phyloP scores from a whole-genome alignment of 768 basidiomycete genomes.

The Trametes villosa region DNA sequence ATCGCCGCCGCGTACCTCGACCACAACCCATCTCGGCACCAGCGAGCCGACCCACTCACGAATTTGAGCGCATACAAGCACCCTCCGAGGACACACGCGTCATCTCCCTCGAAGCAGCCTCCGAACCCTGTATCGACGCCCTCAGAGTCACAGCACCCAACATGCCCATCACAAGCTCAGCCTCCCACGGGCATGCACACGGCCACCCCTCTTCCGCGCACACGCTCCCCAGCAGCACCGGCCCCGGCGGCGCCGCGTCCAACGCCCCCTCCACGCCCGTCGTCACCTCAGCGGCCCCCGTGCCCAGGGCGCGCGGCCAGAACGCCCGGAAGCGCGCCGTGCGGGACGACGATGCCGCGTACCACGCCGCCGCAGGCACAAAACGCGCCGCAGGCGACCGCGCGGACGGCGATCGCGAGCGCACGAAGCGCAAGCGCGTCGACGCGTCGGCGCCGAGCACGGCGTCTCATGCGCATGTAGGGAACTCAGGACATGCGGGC shows the following conservation, averaged over 20 bases:
- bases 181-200: no score
- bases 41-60: no score
- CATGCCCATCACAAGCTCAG: background rate
- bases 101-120: no score
- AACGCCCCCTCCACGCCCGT: conserved; percentile 2
- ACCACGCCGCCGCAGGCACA: conserved; percentile 49
- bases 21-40: no score
- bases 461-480: conserved; percentile 19
- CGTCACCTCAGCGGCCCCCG: background rate
- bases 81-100: no score
- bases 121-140: no score
- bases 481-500: conserved; percentile 3
- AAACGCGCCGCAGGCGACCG: conserved; percentile 73
- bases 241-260: no score
- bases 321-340: conserved; percentile 25
- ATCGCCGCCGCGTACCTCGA: no score
- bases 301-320: conserved; percentile 15
- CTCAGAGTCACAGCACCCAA: no score
- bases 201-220: background rate
- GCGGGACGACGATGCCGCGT: conserved; percentile 69
- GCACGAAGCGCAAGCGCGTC: conserved; percentile 73
- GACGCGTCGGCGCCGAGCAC: conserved; percentile 44
- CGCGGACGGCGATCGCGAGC: conserved; percentile 67
- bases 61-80: no score
- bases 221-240: background rate